Conservation (phyloP, 1,284 basidiomycete genomes). For the Hortiboletus rubellus region DNA sequence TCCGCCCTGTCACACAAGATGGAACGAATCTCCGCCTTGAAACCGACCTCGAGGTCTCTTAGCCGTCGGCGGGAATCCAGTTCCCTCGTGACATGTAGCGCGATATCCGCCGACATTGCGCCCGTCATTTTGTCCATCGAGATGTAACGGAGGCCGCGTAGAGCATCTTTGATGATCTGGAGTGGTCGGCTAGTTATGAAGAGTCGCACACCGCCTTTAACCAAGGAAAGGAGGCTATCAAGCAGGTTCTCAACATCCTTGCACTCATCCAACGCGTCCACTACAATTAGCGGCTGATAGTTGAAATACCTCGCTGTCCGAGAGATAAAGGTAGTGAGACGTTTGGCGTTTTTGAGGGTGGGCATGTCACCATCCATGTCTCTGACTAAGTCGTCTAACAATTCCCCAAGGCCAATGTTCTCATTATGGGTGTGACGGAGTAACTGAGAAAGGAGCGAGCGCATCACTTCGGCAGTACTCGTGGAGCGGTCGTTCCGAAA, state of each 20-base stretch:
- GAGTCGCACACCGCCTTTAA: conserved; percentile 2
- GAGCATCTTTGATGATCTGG: conserved; percentile 4
- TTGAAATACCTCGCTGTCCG: background rate
- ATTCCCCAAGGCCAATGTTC: background rate
- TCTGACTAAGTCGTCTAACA: background rate
- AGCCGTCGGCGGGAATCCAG: conserved; percentile 11
- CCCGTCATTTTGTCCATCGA: conserved; percentile 6
- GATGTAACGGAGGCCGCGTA: background rate
- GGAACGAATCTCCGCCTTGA: conserved; percentile 9
- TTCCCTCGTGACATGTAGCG: conserved; percentile 13
- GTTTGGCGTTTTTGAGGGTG: background rate
- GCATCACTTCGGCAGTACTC: conserved; percentile 9
- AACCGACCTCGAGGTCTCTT: background rate
- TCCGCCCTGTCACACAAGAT: conserved; percentile 7
- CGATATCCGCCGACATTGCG: conserved; percentile 7
- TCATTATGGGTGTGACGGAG: background rate
- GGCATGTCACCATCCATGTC: background rate
- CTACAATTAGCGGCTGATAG: conserved; percentile 4
- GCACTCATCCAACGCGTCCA: conserved; percentile 18
- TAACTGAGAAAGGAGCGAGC: conserved; percentile 10
- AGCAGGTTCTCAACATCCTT: conserved; percentile 6
- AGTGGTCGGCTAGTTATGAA: conserved; percentile 15
- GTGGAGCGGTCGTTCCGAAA: conserved; percentile 6
- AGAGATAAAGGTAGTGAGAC: conserved; percentile 1
- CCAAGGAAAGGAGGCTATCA: background rate